Conservation (phyloP, 2,329 filamentous ascomycete genomes). For the Cadophora sp. region DNA sequence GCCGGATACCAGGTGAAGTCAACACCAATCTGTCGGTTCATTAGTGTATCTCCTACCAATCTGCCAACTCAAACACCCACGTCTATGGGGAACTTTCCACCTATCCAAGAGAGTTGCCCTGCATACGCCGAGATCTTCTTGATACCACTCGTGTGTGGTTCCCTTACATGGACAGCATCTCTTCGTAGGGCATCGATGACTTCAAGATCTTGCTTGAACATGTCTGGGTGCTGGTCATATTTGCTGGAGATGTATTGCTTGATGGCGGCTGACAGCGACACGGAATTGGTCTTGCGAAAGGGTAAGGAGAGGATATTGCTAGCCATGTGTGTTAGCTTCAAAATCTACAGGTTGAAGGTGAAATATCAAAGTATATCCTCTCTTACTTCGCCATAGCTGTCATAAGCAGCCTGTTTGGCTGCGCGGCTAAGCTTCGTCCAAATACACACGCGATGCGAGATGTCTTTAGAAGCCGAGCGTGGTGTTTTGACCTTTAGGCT, state of each 20-base stretch:
- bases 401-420: not conserved
- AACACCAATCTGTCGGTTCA: constrained; percentile 73
- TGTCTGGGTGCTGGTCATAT: constrained; percentile 98
- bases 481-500: not conserved
- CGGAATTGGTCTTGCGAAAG: constrained; percentile 82
- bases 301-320: constrained; percentile 56
- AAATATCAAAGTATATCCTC: not conserved
- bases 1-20: constrained; percentile 98
- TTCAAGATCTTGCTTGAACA: constrained; percentile 90
- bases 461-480: not conserved
- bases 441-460: not conserved
- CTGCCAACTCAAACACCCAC: constrained; percentile 55
- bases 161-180: constrained; percentile 87
- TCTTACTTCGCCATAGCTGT: constrained; percentile 16
- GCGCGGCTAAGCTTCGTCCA: not conserved
- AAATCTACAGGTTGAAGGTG: not conserved
- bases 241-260: constrained; percentile 96
- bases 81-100: constrained; percentile 95
- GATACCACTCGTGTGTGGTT: constrained; percentile 86
- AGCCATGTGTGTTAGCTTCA: constrained; percentile 5
- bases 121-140: constrained; percentile 91
- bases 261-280: constrained; percentile 82
- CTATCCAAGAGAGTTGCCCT: constrained; percentile 90
- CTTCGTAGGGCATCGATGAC: constrained; percentile 82
- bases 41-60: constrained; percentile 18